Base-by-base conservation (phyloP, 2,329 filamentous ascomycete species). In the Cryphonectria japonica region DNA sequence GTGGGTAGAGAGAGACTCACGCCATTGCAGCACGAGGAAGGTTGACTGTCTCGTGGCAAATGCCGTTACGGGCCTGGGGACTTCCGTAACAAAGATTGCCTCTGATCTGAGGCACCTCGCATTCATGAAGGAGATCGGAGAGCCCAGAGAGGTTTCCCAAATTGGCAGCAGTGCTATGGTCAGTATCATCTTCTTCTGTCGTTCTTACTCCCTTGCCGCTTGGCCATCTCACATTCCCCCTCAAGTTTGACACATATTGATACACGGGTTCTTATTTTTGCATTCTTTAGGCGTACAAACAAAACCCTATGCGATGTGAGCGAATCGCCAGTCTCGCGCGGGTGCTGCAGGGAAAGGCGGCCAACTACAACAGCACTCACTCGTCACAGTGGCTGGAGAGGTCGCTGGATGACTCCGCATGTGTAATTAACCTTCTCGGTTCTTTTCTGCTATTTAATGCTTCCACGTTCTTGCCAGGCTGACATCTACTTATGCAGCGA, bases 41-140 rank as follows among this genome's bases (percentile, higher is more conserved):
- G 91, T 97, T 69, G 94, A 98, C 78, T 85, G 93, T 57, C 86
- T 91, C 70, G 85, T 97, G n/a, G 87, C 91, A 76, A 95, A 96
- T 78, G 93, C 92, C n/a, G 84, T 97, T 46, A 86, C 88, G 43
- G 93, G 90, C 0, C 89, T 97, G 67, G 94, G 93, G 34, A 87
- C 93, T n/a, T 93, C 93, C 0, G 92, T 89, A 66, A 88, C 93
- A 78, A 89, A 91, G 72, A 95, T 97, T 72, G 88, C 89, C 65
- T 86, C 87, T 63, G 92, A 95, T 76, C 92, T 96, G 75, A 86
- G 92, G 65, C 91, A 93, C 78, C 84, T 95, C 64, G 91, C 91
- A 7, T 85, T 87, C 77, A 87, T 90, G 82, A 97, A 97, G 85
- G 93, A 97, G 80, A 84, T 96, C 71, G 94, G 97, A 78, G 93